phyloP scores from a whole-genome alignment of 306 rosid species.

The Psophocarpus tetragonolobus region DNA sequence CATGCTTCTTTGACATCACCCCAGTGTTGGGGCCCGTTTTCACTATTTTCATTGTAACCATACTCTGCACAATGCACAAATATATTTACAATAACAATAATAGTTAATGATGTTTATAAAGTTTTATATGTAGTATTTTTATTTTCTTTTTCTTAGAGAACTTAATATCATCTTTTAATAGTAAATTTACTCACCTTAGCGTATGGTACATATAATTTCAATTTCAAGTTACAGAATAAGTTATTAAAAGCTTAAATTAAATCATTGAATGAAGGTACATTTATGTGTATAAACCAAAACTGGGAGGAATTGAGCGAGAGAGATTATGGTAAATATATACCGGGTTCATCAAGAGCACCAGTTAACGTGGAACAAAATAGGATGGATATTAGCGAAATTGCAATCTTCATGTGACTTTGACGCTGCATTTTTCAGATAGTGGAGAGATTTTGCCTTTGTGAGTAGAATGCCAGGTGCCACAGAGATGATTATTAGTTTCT shows the following conservation, averaged over 20 bases:
- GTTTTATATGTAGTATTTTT: neutral
- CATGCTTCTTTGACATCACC: constrained; percentile 57
- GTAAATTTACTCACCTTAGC: neutral
- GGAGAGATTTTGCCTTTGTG: neutral
- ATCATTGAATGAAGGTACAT: neutral
- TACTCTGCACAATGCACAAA: constrained; percentile 39
- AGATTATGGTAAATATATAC: constrained; percentile 44
- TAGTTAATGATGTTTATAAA: neutral
- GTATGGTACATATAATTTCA: neutral
- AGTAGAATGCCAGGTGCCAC: neutral
- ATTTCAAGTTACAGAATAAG: neutral
- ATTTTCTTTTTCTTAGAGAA: neutral
- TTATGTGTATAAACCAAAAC: neutral
- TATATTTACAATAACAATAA: neutral
- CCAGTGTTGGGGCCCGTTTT: constrained; percentile 58
- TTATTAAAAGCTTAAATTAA: neutral
- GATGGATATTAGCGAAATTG: constrained; percentile 28
- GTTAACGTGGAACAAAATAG: constrained; percentile 18
- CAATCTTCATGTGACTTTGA: constrained; percentile 21
- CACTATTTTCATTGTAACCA: constrained; percentile 45
- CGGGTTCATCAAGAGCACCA: constrained; percentile 53
- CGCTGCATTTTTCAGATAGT: constrained; percentile 38
- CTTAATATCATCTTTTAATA: neutral
- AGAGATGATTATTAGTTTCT: neutral
- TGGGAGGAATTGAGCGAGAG: no score